Percentiles rank a stretch among this genome's conserved stretches.
These are phyloP conservation scores for Backusella circina DNA, from an alignment of 192 early-diverging fungal species.

Conservation along the genomic window DNA sequence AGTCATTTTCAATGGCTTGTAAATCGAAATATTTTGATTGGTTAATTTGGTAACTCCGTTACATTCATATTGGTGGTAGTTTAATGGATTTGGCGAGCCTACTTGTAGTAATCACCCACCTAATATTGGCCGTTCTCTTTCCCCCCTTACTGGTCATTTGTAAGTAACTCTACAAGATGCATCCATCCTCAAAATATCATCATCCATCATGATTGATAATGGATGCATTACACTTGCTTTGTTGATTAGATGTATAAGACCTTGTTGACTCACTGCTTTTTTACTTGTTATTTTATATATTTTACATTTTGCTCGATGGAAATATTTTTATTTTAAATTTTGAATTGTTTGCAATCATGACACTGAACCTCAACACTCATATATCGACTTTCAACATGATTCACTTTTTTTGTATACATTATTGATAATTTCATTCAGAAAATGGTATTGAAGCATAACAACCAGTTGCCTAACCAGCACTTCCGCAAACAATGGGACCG, in stretches of 20 bases:
- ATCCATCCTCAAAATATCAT: background rate
- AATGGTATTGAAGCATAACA: conserved; percentile 85
- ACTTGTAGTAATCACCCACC: background rate
- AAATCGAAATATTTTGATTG: too few species aligned
- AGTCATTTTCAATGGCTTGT: too few species aligned
- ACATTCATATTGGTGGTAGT: too few species aligned
- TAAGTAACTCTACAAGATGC: background rate
- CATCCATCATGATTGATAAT: background rate
- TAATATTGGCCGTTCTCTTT: conserved; percentile 15
- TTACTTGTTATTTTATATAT: background rate
- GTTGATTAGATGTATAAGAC: background rate
- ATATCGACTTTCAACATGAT: background rate
- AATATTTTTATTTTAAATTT: background rate
- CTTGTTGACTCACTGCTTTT: background rate
- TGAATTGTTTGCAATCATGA: background rate
- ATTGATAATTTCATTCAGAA: conserved; percentile 1
- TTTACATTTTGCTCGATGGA: background rate
- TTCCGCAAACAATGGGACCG: conserved; percentile 98
- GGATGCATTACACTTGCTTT: background rate
- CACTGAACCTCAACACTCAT: background rate
- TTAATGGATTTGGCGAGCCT: too few species aligned
- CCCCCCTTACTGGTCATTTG: conserved; percentile 21
- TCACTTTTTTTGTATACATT: background rate
- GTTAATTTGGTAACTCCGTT: too few species aligned
- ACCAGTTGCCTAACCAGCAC: conserved; percentile 90